Evolutionary conservation across 1,139 yeast species (phyloP), one percentile per base, ranked within the genome.

Genomic region (Kazachstania sp.): DNA sequence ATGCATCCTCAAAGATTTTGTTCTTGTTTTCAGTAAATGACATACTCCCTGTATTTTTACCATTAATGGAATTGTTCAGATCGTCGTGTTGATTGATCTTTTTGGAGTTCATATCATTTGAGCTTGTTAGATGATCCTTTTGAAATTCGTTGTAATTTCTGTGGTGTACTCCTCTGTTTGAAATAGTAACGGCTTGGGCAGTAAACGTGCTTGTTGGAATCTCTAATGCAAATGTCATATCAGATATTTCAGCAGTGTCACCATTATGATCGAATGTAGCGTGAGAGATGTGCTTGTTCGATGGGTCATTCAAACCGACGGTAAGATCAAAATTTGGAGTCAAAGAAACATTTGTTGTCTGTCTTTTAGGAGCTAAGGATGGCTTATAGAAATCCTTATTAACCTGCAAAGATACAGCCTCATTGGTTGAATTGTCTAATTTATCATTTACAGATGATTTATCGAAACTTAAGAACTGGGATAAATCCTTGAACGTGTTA

Each of bases 1-100:
- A 55, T 1, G 61, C 61, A 50, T 63, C 65, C 47, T 63, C 66
- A 50, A 61, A 63, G 7, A 61, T 60, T 38, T 58, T 59, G 13
- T 57, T 45, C 13, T 43, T 50, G 20, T 42, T 44, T 29, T 19
- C 43, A 26, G 44, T 45, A 26, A 47, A 26, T 46, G 48, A 45
- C 9, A 15, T 18, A 4, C 29, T 23, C 4, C 31, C 23, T 1
- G 43, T 42, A 28, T 23, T 34, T 37, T 18, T 37, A 38, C 32
- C 32, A 28, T 39, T 46, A 41, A 18, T 19, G n/a, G 39, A 12
- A 20, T 15, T 35, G 8, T 3, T 13, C 7, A 34, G 12, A 4
- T 26, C 44, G n/a, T 19, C 13, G 16, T 12, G n/a, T 37, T 15
- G 26, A 2, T 19, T 23, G 16, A 32, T 20, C 37, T 18, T 16